Percentiles rank a stretch among this genome's conserved stretches.
Evolutionary conservation across 2,329 filamentous ascomycete genomes (phyloP).

Genomic region (Fusarium tricinctum): DNA sequence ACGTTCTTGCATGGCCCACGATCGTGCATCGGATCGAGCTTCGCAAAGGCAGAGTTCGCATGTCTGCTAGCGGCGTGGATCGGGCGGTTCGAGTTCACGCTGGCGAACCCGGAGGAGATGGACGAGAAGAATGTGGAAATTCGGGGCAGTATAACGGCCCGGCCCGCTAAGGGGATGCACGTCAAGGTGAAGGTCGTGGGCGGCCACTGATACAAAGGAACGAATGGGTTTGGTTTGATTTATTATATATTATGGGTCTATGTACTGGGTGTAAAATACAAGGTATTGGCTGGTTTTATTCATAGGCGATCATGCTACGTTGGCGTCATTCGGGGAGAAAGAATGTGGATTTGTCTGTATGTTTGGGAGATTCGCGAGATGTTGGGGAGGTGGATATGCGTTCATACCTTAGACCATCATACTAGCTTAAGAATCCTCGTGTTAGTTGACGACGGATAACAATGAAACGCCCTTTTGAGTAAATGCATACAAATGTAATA

Average conservation of each 20-base stretch:
- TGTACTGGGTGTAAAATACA: not conserved
- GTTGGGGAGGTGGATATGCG: not conserved
- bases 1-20: slow-evolving; percentile 90
- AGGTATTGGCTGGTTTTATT: not conserved
- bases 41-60: slow-evolving; percentile 87
- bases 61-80: slow-evolving; percentile 83
- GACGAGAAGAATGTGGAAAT: slow-evolving; percentile 77
- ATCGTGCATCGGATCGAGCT: slow-evolving; percentile 85
- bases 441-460: slow-evolving; percentile 2
- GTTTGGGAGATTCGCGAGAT: not conserved
- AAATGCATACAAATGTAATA: not conserved
- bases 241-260: not conserved
- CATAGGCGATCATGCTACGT: slow-evolving; percentile 3
- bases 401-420: not conserved
- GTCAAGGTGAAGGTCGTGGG: slow-evolving; percentile 76
- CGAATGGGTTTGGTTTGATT: not conserved
- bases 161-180: slow-evolving; percentile 79
- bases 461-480: not conserved
- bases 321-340: slow-evolving; percentile 1
- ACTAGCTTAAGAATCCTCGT: not conserved
- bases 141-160: slow-evolving; percentile 77
- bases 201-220: slow-evolving; percentile 62
- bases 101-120: slow-evolving; percentile 70
- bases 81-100: slow-evolving; percentile 77
- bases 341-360: not conserved